Base-by-base conservation (phyloP, 2,329 filamentous ascomycete genomes). In the Lachnellula arida region DNA sequence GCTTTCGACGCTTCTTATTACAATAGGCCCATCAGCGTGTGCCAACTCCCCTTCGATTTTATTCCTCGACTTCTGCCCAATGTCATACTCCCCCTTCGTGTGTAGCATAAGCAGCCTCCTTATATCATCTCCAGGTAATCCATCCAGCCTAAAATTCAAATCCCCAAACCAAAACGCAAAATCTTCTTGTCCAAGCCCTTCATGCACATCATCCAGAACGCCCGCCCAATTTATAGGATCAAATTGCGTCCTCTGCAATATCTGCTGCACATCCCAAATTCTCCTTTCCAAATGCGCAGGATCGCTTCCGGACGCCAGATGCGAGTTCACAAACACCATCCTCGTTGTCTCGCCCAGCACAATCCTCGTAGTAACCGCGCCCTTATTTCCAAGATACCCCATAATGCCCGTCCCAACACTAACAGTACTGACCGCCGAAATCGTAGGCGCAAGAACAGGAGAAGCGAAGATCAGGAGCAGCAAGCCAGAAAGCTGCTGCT, bases 161-260 rank as follows among this genome's bases (percentile, higher is more conserved):
- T 99, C 94, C 6, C 94, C 94, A 67, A 96, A 89, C 91, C 93
- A 97, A 67, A 99, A 97, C 0, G 86, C 85, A 73, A 97, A 91
- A 68, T 99, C 94, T 62, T 96, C 93, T 40, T 95, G 89, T 1
- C 90, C 92, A 61, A 99, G 86, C 37, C 77, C 81, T 51, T 88
- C 84, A 0, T 79, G 75, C 22, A 86, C 82, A n/a, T 86, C 84
- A 39, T 85, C 78, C 1, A 81, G 75, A 5, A 87, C 82, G 8
- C 88, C 85, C 0, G 80, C 76, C 56, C 87, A 81, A 40, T 77
- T 76, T 6, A 95, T 81, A 0, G 91, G 85, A 6, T 88, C 83
- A 65, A 97, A 97, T 60, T 84, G 86, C 1, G 90, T 88, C 49
- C 91, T 85, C 51, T 78, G 78, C 39, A 86, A 68, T 57, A 99